Percentiles rank a stretch among this genome's conserved stretches.
These are phyloP conservation scores for Ophiosphaerella herpotricha DNA, from an alignment of 2,329 filamentous ascomycete species.

Conservation along the genomic window DNA sequence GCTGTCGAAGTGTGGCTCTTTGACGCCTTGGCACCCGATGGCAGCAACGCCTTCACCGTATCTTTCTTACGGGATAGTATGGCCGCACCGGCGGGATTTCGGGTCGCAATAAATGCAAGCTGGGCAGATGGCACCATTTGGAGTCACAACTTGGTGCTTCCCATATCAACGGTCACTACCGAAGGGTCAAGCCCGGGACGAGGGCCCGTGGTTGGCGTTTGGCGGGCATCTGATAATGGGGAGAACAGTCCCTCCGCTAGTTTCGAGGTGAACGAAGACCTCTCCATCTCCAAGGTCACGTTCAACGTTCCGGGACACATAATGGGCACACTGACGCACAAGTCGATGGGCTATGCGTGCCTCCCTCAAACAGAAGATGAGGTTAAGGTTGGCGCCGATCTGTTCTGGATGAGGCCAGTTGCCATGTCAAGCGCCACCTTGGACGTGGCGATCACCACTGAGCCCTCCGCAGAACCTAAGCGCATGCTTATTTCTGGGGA, in stretches of 20 bases:
- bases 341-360: slow-evolving; percentile 1
- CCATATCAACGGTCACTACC: slow-evolving; percentile 2
- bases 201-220: slow-evolving; percentile 2
- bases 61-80: slow-evolving; percentile 4
- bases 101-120: slow-evolving; percentile 4
- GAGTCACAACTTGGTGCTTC: slow-evolving; percentile 3
- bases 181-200: neutral
- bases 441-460: slow-evolving; percentile 1
- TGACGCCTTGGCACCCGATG: slow-evolving; percentile 3
- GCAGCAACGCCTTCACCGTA: slow-evolving; percentile 6
- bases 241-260: slow-evolving; percentile 1
- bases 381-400: neutral
- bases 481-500: slow-evolving; percentile 2
- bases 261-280: slow-evolving; percentile 5
- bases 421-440: slow-evolving; percentile 2
- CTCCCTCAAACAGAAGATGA: slow-evolving; percentile 4
- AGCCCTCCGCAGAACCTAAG: neutral
- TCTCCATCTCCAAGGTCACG: slow-evolving; percentile 3
- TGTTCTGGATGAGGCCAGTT: slow-evolving; percentile 8
- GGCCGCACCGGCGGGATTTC: slow-evolving; percentile 4
- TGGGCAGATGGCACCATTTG: slow-evolving; percentile 5
- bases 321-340: slow-evolving; percentile 3
- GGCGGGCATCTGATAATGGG: neutral
- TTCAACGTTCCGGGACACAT: slow-evolving; percentile 8
- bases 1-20: slow-evolving; percentile 9